Evolutionary conservation across 2,329 filamentous ascomycete genomes (phyloP), one percentile per base, ranked within the genome.

Genomic region (Penicillium vulpinum): DNA sequence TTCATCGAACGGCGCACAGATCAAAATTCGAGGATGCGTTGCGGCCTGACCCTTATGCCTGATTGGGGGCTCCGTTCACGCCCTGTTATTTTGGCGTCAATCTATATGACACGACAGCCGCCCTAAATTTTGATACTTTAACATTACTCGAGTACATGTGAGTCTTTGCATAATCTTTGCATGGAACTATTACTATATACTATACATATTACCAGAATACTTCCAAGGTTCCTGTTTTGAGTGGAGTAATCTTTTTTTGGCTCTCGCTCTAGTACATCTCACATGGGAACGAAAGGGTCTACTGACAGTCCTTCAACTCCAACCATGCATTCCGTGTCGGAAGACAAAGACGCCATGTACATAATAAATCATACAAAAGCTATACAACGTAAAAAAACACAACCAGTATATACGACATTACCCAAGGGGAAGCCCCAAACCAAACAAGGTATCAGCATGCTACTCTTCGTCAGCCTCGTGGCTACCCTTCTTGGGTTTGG

Each of bases 401-500:
- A 49, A 59, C 51, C 59, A 41, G 60, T 64, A 60, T 61, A 56
- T 61, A 63, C 47, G 44, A 55, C 48, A 50, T 44, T 40, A 51
- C 39, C 9, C 47, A 44, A 52, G 48, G 31, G 28, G 53, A 33
- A 46, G 57, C 33, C 50, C 54, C 39, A 56, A 50, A 56, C 51
- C 53, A 43, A 55, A 59, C 11, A 24, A 11, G 43, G 29, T 35
- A 60, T 61, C 52, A 46, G 35, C 51, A 39, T 50, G 58, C 65
- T 60, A 70, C 57, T 71, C 67, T 51, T 70, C 58, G 33, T 64
- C 67, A 45, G 66, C 65, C 51, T 69, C 67, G 4, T 57, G 54
- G 35, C 60, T 61, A 21, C 58, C 65, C 70, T 83, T 82, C 67
- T 81, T 78, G 29, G 82, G 82, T 77, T 83, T 79, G 61, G 77